Evolutionary conservation across 73 alveolate genomes (phyloP).

Genomic region (Paramecium sonneborni): DNA sequence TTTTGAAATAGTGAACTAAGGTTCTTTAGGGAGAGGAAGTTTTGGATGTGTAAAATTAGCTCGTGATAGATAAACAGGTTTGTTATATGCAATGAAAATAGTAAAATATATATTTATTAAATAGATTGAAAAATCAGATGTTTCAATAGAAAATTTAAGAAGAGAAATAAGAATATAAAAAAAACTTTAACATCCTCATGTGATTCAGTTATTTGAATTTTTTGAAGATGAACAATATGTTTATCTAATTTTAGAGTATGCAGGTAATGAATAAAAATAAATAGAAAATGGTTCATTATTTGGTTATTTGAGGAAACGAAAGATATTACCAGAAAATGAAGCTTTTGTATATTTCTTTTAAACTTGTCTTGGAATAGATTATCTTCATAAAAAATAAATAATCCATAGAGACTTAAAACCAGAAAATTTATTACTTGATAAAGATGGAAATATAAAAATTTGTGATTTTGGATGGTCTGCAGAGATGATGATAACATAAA

Average conservation of each 20-base stretch:
- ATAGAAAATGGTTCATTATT: conserved; percentile 71
- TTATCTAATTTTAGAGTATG: conserved; percentile 83
- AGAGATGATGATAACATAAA: conserved; percentile 70
- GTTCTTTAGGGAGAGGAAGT: conserved; percentile 49
- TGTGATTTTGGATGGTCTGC: conserved; percentile 95
- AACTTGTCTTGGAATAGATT: conserved; percentile 70
- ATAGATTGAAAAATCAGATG: conserved; percentile 18
- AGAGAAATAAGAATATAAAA: conserved; percentile 94
- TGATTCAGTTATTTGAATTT: conserved; percentile 82
- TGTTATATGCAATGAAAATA: conserved; percentile 57
- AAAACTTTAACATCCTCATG: conserved; percentile 88
- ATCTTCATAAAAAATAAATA: conserved; percentile 63
- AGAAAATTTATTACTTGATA: conserved; percentile 80
- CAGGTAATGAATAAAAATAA: background rate
- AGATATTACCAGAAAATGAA: conserved; percentile 68
- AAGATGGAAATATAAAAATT: conserved; percentile 81
- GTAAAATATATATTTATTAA: background rate
- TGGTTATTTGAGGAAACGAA: conserved; percentile 40
- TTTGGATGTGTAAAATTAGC: conserved; percentile 62
- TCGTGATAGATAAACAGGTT: conserved; percentile 46
- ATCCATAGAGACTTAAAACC: conserved; percentile 80
- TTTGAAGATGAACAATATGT: conserved; percentile 87
- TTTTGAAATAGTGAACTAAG: conserved; percentile 27
- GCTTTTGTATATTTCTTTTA: conserved; percentile 66
- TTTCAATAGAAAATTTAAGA: conserved; percentile 49